Conservation (phyloP, 1,284 basidiomycete genomes). For the Somion occarium region DNA sequence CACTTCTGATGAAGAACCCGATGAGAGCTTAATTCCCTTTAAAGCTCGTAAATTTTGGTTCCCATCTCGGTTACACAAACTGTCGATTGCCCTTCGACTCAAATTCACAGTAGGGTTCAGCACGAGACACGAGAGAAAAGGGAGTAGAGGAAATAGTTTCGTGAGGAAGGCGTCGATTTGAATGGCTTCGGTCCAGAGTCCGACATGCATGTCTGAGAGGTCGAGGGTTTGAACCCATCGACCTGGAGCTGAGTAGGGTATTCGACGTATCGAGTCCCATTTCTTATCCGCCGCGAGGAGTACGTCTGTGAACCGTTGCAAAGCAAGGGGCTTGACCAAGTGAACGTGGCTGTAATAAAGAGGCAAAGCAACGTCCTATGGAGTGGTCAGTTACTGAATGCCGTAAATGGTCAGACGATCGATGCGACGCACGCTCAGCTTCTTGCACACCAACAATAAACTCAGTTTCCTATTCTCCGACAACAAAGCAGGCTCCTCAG, state of each 20-base stretch:
- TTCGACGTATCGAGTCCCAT: conserved; percentile 83
- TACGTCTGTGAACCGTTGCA: conserved; percentile 53
- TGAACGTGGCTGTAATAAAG: conserved; percentile 60
- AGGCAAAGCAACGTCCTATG: conserved; percentile 62
- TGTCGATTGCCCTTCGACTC: conserved; percentile 53
- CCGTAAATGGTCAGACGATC: neutral
- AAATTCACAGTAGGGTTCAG: conserved; percentile 56
- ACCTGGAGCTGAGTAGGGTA: conserved; percentile 79
- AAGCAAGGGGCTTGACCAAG: conserved; percentile 39
- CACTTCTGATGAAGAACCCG: conserved; percentile 15
- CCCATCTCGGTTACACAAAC: conserved; percentile 53
- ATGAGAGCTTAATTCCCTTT: conserved; percentile 46
- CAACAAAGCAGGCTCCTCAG: conserved; percentile 8
- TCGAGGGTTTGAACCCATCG: conserved; percentile 77
- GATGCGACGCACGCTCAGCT: conserved; percentile 56
- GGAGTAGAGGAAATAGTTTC: conserved; percentile 62
- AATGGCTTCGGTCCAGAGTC: conserved; percentile 41
- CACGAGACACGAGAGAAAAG: conserved; percentile 57
- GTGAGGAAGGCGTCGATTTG: conserved; percentile 57
- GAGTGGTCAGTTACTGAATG: conserved; percentile 3
- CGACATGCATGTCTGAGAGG: conserved; percentile 49
- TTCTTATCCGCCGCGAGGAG: conserved; percentile 62
- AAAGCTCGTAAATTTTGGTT: conserved; percentile 50
- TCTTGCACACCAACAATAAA: conserved; percentile 62
- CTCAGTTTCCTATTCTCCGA: conserved; percentile 17